Conservation (phyloP, 2,329 filamentous ascomycete genomes). For the Nigrograna mackinnonii region DNA sequence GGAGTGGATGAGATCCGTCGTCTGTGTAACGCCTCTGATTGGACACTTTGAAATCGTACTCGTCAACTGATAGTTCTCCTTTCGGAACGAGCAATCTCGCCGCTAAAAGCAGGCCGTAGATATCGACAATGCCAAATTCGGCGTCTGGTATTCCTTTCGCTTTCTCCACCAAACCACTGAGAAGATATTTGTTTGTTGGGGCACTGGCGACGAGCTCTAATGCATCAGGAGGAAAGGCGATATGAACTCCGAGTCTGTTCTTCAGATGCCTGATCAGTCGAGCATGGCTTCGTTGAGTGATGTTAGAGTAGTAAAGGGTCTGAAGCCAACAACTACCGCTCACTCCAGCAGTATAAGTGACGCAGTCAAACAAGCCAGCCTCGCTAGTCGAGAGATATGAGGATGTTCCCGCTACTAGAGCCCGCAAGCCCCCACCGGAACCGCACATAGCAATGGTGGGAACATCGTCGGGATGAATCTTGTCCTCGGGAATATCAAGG, state of each 20-base stretch:
- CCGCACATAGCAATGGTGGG: constrained; percentile 93
- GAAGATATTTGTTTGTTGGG: constrained; percentile 89
- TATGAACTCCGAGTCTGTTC: constrained; percentile 80
- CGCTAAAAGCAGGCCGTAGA: constrained; percentile 86
- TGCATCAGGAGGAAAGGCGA: constrained; percentile 87
- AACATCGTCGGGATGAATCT: constrained; percentile 91
- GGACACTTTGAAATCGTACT: constrained; percentile 85
- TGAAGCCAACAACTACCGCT: constrained; percentile 97
- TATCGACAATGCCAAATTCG: constrained; percentile 87
- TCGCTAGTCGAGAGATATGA: constrained; percentile 84
- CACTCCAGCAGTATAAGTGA: constrained; percentile 93
- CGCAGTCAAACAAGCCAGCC: constrained; percentile 88
- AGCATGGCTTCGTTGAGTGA: constrained; percentile 69
- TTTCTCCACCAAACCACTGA: constrained; percentile 90
- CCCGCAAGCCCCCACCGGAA: constrained; percentile 87
- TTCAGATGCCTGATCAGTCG: constrained; percentile 84
- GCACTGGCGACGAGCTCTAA: constrained; percentile 81
- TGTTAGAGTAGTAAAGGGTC: constrained; percentile 79
- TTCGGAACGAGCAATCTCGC: constrained; percentile 84
- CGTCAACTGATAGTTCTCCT: constrained; percentile 77
- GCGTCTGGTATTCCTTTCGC: constrained; percentile 79
- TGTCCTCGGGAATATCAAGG: constrained; percentile 73
- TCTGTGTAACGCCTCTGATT: constrained; percentile 79
- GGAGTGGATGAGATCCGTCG: constrained; percentile 80
- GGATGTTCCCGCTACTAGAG: constrained; percentile 86